A percentile compares a stretch with the other conserved stretches of the same genome.
phyloP scores from a whole-genome alignment of 164 flowering plant genomes.

The Kalanchoe fedtschenkoi region DNA sequence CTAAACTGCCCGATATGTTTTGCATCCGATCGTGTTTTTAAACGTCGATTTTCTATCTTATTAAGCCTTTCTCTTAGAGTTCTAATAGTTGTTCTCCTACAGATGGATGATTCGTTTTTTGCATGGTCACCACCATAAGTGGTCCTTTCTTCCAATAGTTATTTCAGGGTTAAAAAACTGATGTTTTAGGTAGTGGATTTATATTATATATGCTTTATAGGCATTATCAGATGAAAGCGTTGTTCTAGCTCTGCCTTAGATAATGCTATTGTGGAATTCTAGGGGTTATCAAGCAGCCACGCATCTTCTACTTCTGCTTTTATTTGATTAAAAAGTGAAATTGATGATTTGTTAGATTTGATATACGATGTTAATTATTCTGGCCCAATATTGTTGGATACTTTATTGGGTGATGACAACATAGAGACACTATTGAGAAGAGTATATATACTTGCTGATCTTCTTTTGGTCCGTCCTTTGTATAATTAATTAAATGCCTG shows the following conservation, averaged over 20 bases:
- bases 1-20: neutral
- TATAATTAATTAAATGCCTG: neutral
- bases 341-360: neutral
- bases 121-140: constrained; percentile 4
- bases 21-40: neutral
- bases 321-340: neutral
- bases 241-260: neutral
- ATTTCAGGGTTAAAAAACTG: neutral
- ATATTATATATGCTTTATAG: neutral
- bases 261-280: neutral
- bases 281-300: constrained; percentile 3
- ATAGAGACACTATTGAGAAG: neutral
- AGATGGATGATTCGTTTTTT: neutral
- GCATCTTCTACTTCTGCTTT: neutral
- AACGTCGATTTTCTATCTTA: neutral
- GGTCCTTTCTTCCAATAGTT: neutral
- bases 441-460: neutral
- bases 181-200: neutral
- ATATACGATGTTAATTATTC: neutral
- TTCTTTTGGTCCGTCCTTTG: neutral
- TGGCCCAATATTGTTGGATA: constrained; percentile 3
- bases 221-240: neutral
- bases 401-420: neutral
- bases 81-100: neutral
- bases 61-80: neutral